Percentiles rank a stretch among this genome's conserved stretches.
Evolutionary conservation across 176 grass and related monocot genomes (phyloP).

Genomic region (Musa beccarii): DNA sequence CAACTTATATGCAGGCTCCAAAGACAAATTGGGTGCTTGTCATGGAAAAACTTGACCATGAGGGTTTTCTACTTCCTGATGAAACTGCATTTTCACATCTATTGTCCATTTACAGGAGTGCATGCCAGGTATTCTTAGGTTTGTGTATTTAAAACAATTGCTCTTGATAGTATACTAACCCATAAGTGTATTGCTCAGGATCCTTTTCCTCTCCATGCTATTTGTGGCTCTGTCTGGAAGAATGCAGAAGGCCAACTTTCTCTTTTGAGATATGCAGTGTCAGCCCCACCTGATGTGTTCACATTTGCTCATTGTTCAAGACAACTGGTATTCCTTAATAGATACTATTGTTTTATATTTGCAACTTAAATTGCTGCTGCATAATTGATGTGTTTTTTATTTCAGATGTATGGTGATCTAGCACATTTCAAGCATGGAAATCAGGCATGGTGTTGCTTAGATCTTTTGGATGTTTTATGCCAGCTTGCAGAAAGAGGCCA

Average conservation of each 20-base stretch:
- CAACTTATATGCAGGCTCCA: slow-evolving; percentile 45
- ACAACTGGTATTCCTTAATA: slow-evolving; percentile 34
- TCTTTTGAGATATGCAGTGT: slow-evolving; percentile 74
- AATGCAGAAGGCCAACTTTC: slow-evolving; percentile 91
- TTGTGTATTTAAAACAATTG: slow-evolving; percentile 2
- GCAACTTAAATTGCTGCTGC: not conserved
- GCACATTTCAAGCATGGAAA: slow-evolving; percentile 53
- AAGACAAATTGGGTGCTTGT: slow-evolving; percentile 69
- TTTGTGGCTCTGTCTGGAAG: slow-evolving; percentile 86
- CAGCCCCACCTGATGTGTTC: slow-evolving; percentile 51
- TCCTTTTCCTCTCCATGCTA: slow-evolving; percentile 79
- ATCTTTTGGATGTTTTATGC: slow-evolving; percentile 74
- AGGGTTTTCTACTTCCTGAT: slow-evolving; percentile 81
- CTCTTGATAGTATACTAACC: slow-evolving; percentile 21
- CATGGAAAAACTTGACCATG: slow-evolving; percentile 89
- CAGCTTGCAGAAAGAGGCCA: slow-evolving; percentile 76
- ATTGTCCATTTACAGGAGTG: slow-evolving; percentile 69
- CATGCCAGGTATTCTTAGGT: slow-evolving; percentile 55
- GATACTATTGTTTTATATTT: not conserved
- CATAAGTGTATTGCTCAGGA: slow-evolving; percentile 41
- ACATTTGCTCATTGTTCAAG: slow-evolving; percentile 62
- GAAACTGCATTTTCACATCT: slow-evolving; percentile 70
- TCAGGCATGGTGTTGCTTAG: slow-evolving; percentile 81
- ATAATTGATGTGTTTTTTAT: slow-evolving; percentile 24
- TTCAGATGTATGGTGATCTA: slow-evolving; percentile 58